Evolutionary conservation across 148 eudicot species (phyloP), one percentile per base, ranked within the genome.

Genomic region (Talinum fruticosum): DNA sequence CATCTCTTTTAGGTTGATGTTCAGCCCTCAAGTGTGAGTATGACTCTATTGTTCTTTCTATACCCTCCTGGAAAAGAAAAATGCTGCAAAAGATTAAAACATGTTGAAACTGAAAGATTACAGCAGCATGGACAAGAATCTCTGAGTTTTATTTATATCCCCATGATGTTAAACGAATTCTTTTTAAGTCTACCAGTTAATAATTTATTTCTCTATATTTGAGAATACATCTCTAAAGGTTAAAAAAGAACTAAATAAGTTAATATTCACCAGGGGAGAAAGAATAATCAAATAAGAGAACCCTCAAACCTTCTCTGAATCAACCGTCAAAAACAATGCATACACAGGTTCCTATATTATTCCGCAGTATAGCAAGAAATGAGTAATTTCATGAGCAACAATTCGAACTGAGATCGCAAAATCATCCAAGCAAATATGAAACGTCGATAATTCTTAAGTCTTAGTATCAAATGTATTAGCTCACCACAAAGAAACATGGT

Each of bases 1-100:
- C 91, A 69, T 87, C 93, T 83, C 82, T 91, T 87, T 81, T 87
- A 32, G 84, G 82, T 82, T 45, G 86, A 61, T 84, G 87, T 79
- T 86, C 92, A 75, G 90, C 98, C 76, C 93, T 90, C 76, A 93
- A 83, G 80, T 93, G 92, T 34, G 93, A 85, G 87, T 96, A 93
- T 68, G 99, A 91, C 74, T 93, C 98, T 74, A 91, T 96, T 75
- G 99, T 96, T 86, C 84, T 88, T 81, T 86, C 92, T 67, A 96
- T 84, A 80, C 93, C 98, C 82, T 96, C 99, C 99, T 96, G 88
- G 84, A 33, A 41, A 78, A 44, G 41, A 33, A 74, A 1, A 0
- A 28, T 2, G 57, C 36, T 47, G 29, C 30, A 30, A 67, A 23
- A 45, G 8, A 13, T 76, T 47, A 67, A 21, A 76, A 37, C 51